Base-by-base conservation (phyloP, 1,284 basidiomycete species). In the Ganoderma multipileum region DNA sequence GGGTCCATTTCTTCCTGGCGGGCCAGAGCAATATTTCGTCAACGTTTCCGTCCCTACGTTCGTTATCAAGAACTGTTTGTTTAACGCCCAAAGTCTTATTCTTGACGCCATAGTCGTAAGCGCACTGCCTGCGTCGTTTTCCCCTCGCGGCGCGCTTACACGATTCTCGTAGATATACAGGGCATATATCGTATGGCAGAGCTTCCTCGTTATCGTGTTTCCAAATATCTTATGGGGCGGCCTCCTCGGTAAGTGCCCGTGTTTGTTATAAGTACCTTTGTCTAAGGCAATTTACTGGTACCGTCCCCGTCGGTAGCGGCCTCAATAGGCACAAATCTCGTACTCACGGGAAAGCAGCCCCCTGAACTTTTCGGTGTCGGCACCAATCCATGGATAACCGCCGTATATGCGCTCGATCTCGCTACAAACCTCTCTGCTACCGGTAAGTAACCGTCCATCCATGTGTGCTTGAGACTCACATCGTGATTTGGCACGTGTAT, bases 81-180 rank as follows among this genome's bases (percentile, higher is more conserved):
- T 76, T 38, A 71, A 72, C n/a, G 68, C 74, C 28, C 80, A 81
- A 61, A 81, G 79, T 0, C 69, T 81, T 1, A 69, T 81, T 14
- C 76, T 79, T 5, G 80, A 81, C 47, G 75, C 72, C 26, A 75
- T 81, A 11, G 68, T 82, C 18, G 80, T 80, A 54, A 57, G 77
- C 72, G 57, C 20, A 52, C 28, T 42, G 38, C 11, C 38, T 20
- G 39, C 9, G 14, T 28, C 26, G 28, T 9, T 6, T 18, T 14
- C 28, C 6, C 6, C 9, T 26, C 41, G 11, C 28, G n/a, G 28
- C 60, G 8, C 6, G 23, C n/a, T 54, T 2, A 44, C n/a, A 16
- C 36, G 9, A 47, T 30, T 26, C 36, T 20, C 36, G 36, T 41
- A 79, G 78, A 76, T 80, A 14, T 76, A 76, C 67, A 76, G 78